Base-by-base conservation (phyloP, 495 filamentous ascomycete species). In the Penicillium alfredii region DNA sequence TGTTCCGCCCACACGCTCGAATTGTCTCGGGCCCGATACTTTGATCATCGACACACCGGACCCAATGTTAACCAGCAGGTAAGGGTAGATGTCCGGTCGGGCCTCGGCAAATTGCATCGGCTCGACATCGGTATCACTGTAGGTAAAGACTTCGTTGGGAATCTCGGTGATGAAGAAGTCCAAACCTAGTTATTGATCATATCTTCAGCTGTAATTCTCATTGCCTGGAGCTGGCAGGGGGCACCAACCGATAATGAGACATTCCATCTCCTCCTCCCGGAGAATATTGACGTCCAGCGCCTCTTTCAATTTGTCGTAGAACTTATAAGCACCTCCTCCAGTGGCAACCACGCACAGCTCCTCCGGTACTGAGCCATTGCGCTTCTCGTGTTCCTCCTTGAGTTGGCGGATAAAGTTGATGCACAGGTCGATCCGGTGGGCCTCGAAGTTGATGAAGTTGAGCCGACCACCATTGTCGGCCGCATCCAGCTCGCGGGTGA, bases 111-210 rank as follows among this genome's bases (percentile, higher is more conserved):
- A 95, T 42, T 82, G 74, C 82, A 93, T 93, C 10, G 88, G 87
- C 42, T 92, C 73, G 9, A 72, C 64, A 51, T 93, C 86, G 44
- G 77, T 78, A 58, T 96, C 92, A 47, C 78, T 86, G 62, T 97
- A 97, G 12, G 87, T 94, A 53, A 98, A 98, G 16, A 98, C 88
- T 64, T 98, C 92, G 49, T 79, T 74, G 32, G 92, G 93, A 45
- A 97, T 97, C 52, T 97, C 88, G 39, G 82, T 94, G 47, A 97
- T 95, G 70, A 98, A 97, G 67, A 97, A 98, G 61, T 98, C 93
- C 20, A 98, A 80, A 14, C 90, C 86, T 87, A 22, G 17, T 31
- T 8, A 25, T 8, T 32, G 25, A 46, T 49, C n/a, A 29, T n/a
- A n/a, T n/a, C n/a, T n/a, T n/a, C n/a, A n/a, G n/a, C n/a, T n/a